Percentiles rank a stretch among this genome's conserved stretches.
phyloP scores from a whole-genome alignment of 768 basidiomycete genomes.

The Sporobolomyces phaffii region DNA sequence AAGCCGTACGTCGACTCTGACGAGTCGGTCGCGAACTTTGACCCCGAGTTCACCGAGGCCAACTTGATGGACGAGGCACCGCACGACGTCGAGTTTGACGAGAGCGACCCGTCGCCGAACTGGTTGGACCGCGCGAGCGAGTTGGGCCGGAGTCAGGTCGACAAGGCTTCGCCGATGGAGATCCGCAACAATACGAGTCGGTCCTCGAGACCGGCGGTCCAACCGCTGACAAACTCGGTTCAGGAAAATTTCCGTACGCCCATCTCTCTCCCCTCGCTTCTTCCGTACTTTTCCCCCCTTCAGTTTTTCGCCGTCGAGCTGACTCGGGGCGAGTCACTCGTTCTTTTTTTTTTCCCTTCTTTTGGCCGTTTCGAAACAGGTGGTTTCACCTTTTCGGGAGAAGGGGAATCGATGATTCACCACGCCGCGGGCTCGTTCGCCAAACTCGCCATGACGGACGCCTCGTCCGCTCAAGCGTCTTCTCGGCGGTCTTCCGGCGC shows the following conservation, averaged over 20 bases:
- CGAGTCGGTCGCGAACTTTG: slow-evolving; percentile 96
- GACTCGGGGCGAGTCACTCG: too few species aligned
- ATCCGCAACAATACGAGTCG: slow-evolving; percentile 11
- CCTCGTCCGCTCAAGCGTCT: background rate
- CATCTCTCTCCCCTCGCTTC: background rate
- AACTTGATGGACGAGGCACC: slow-evolving; percentile 54
- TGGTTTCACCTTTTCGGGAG: slow-evolving; percentile 38
- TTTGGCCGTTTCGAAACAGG: slow-evolving; percentile 16
- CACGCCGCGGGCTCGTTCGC: slow-evolving; percentile 23
- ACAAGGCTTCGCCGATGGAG: slow-evolving; percentile 28
- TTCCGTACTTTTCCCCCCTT: too few species aligned
- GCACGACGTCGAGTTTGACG: slow-evolving; percentile 36
- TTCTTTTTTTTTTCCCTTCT: too few species aligned
- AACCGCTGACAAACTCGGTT: slow-evolving; percentile 28
- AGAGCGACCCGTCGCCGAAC: slow-evolving; percentile 27
- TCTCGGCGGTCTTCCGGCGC: slow-evolving; percentile 2
- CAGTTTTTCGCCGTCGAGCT: too few species aligned
- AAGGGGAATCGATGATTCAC: slow-evolving; percentile 32
- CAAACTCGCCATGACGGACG: slow-evolving; percentile 15
- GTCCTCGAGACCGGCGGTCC: slow-evolving; percentile 1
- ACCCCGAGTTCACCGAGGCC: slow-evolving; percentile 93
- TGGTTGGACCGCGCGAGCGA: slow-evolving; percentile 31
- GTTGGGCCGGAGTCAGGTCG: slow-evolving; percentile 1
- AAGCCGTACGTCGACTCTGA: slow-evolving; percentile 97
- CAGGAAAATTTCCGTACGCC: slow-evolving; percentile 39